phyloP scores from a whole-genome alignment of 306 rosid species.

The Cajanus cajan region DNA sequence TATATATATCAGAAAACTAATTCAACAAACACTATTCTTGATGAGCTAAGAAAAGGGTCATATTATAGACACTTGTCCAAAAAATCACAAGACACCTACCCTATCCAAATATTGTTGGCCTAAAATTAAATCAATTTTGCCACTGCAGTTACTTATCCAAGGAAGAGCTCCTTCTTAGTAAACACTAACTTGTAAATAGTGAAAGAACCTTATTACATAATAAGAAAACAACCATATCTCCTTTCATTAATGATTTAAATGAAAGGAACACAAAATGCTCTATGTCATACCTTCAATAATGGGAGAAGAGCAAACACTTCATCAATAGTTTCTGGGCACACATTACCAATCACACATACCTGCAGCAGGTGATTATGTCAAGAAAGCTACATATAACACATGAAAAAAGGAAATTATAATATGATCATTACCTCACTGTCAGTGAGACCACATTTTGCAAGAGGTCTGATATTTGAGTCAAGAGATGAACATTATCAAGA shows the following conservation, averaged over 20 bases:
- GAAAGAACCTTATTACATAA: background rate
- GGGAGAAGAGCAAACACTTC: conserved; percentile 87
- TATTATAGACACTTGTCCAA: too few relatives aligned
- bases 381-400: conserved; percentile 4
- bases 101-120: background rate
- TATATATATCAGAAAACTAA: background rate
- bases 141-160: background rate
- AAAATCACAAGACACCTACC: background rate
- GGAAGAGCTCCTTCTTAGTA: background rate
- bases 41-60: background rate
- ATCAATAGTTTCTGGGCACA: conserved; percentile 69
- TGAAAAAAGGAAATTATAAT: conserved; percentile 30
- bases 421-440: conserved; percentile 69
- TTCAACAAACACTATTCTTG: background rate
- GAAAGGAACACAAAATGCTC: conserved; percentile 6
- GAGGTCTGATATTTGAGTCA: conserved; percentile 66
- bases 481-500: conserved; percentile 42
- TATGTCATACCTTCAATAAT: conserved; percentile 65
- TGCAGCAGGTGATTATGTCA: conserved; percentile 45
- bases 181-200: background rate
- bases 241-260: background rate
- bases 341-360: conserved; percentile 81
- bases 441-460: conserved; percentile 50
- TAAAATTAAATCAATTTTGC: background rate
- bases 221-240: background rate